phyloP scores from a whole-genome alignment of 495 filamentous ascomycete species.

The Polyplosphaeria fusca region DNA sequence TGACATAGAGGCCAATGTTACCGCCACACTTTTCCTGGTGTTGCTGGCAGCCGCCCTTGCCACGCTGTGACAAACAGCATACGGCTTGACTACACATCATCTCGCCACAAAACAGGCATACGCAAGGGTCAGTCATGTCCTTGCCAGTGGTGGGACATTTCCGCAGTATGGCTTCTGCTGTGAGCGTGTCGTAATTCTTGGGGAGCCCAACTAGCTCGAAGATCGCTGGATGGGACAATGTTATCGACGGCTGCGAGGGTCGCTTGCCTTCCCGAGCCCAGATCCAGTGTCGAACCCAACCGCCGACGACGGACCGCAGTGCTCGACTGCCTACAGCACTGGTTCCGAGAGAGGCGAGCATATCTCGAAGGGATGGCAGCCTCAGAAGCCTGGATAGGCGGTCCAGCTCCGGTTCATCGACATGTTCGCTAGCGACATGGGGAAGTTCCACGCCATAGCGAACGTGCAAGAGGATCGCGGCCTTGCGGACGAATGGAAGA shows the following conservation, averaged over 20 bases:
- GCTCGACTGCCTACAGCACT: conserved; percentile 24
- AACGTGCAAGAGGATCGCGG: conserved; percentile 76
- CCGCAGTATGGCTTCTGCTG: conserved; percentile 81
- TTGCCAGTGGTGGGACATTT: conserved; percentile 87
- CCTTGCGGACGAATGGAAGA: conserved; percentile 85
- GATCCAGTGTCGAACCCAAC: conserved; percentile 72
- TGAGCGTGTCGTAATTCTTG: conserved; percentile 85
- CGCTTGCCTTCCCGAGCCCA: conserved; percentile 33
- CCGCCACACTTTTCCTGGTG: conserved; percentile 88
- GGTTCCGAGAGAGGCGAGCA: conserved; percentile 53
- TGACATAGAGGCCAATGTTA: conserved; percentile 87
- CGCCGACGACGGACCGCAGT: conserved; percentile 58
- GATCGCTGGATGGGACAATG: conserved; percentile 78
- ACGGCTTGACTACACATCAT: conserved; percentile 92
- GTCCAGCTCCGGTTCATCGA: conserved; percentile 73
- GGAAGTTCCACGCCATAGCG: conserved; percentile 87
- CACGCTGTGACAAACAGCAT: conserved; percentile 73
- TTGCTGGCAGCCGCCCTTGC: conserved; percentile 81
- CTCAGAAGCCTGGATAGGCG: conserved; percentile 71
- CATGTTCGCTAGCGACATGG: conserved; percentile 60
- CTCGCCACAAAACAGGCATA: conserved; percentile 94
- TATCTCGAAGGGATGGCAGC: conserved; percentile 74
- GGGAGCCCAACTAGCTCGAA: conserved; percentile 92
- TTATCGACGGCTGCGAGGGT: conserved; percentile 37
- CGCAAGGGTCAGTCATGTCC: conserved; percentile 79